Evolutionary conservation across 2,329 filamentous ascomycete genomes (phyloP).

Genomic region (Exophiala xenobiotica): DNA sequence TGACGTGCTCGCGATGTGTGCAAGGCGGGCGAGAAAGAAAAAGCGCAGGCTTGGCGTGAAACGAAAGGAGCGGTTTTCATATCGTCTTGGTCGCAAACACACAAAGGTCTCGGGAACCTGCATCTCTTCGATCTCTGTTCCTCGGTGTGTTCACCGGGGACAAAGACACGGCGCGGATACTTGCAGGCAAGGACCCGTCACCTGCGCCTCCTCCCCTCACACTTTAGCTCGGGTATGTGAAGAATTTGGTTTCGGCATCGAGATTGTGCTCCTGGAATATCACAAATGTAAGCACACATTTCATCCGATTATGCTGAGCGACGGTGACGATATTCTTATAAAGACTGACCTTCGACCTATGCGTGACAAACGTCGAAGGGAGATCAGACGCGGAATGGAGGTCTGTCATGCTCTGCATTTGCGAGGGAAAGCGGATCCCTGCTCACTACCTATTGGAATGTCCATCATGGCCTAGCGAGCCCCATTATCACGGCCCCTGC

Average conservation of each 20-base stretch:
- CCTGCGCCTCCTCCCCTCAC: slow-evolving; percentile 1
- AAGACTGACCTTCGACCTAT: too few species aligned
- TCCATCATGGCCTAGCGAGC: too few species aligned
- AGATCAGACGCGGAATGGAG: too few species aligned
- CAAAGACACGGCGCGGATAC: background rate
- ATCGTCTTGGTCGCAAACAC: background rate
- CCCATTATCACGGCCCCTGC: too few species aligned
- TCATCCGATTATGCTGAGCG: too few species aligned
- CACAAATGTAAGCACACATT: too few species aligned
- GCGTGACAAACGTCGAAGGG: too few species aligned
- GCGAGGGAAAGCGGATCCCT: too few species aligned
- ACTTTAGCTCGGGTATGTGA: slow-evolving; percentile 17
- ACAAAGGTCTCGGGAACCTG: slow-evolving; percentile 18
- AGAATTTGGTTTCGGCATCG: slow-evolving; percentile 26
- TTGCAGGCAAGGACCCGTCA: slow-evolving; percentile 5
- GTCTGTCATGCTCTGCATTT: too few species aligned
- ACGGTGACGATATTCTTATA: too few species aligned
- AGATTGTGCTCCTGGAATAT: slow-evolving; percentile 9
- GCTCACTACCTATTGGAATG: too few species aligned
- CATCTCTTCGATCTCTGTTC: slow-evolving; percentile 30
- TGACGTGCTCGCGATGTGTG: background rate
- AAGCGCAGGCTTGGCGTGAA: background rate
- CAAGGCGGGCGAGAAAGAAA: slow-evolving; percentile 2
- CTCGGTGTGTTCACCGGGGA: slow-evolving; percentile 17
- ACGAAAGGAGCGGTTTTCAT: background rate